Percentiles rank a stretch among this genome's conserved stretches.
These are phyloP conservation scores for Aaosphaeria arxii DNA, from an alignment of 2,329 filamentous ascomycete genomes.

Conservation along the genomic window DNA sequence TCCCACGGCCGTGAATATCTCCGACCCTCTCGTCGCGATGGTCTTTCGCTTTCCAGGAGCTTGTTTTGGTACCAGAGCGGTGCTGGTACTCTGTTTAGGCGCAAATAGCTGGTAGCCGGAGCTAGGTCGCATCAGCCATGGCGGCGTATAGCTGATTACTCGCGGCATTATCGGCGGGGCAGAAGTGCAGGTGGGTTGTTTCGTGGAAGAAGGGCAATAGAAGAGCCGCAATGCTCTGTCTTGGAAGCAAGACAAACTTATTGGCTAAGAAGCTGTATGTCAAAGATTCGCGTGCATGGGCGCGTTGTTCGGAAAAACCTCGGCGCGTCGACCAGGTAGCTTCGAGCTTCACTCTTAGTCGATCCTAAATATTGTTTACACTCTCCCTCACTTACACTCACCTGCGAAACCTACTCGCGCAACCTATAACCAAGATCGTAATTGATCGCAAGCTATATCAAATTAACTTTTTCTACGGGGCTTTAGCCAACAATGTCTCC, in stretches of 20 bases:
- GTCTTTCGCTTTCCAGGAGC: slow-evolving; percentile 51
- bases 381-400: no score
- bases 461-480: not conserved
- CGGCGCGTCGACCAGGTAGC: no score
- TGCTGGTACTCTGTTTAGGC: slow-evolving; percentile 43
- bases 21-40: slow-evolving; percentile 77
- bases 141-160: slow-evolving; percentile 78
- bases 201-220: no score
- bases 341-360: no score
- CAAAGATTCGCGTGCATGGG: no score
- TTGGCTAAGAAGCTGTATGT: no score
- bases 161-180: slow-evolving; percentile 66
- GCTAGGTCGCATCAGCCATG: slow-evolving; percentile 78
- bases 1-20: slow-evolving; percentile 84
- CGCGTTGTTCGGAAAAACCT: no score
- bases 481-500: slow-evolving; percentile 18
- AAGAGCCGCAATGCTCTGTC: no score
- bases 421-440: no score
- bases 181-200: not conserved
- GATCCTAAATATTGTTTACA: no score
- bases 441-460: not conserved
- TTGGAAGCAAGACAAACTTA: no score
- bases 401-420: no score
- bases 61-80: slow-evolving; percentile 19
- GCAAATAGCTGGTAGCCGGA: slow-evolving; percentile 77